Evolutionary conservation across 2,329 filamentous ascomycete genomes (phyloP), one percentile per base, ranked within the genome.

Genomic region (Dactylellina parvicollis): DNA sequence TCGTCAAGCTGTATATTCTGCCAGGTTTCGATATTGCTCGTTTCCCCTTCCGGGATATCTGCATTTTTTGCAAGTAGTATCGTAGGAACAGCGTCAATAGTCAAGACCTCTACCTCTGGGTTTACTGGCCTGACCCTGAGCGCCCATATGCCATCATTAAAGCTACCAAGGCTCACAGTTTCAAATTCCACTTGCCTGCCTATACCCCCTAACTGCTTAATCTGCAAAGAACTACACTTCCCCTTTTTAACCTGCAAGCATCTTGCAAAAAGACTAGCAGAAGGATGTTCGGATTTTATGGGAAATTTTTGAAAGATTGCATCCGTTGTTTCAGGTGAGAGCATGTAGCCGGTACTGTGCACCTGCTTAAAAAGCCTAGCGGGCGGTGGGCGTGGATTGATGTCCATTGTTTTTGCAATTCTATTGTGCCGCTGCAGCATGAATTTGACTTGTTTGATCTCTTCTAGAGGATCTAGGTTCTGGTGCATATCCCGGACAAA

Each of bases 321-420:
- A 9, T 61, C 54, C 14, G 75, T 76, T 7, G 75, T 75, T 38
- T 46, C 52, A n/a, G 60, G 59, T n/a, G 66, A 67, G 76, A 99
- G 89, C 81, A 96, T 87, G 81, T 99, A 98, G 54, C 92, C 92
- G 1, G 95, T 97, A 81, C 94, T 97, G 81, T 92, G 92, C 54
- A 96, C 89, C 1, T 88, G 92, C 79, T 93, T 93, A 80, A 91
- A 92, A 79, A 99, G 92, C 76, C 87, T 85, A 72, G 95, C 84
- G 24, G 70, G 74, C 10, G 62, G 18, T 32, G 50, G 62, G 10
- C 44, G 49, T 44, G 52, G 14, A 22, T 61, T 30, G 22, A 49
- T 16, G 16, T 66, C 60, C 44, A 80, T 80, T 42, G 10, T 49
- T 36, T 78, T 78, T 40, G 89, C 81, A 22, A 86, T 82, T 2